Percentiles rank a stretch among this genome's conserved stretches.
Evolutionary conservation across 2,329 filamentous ascomycete species (phyloP).

Genomic region (Aureobasidium sp.): DNA sequence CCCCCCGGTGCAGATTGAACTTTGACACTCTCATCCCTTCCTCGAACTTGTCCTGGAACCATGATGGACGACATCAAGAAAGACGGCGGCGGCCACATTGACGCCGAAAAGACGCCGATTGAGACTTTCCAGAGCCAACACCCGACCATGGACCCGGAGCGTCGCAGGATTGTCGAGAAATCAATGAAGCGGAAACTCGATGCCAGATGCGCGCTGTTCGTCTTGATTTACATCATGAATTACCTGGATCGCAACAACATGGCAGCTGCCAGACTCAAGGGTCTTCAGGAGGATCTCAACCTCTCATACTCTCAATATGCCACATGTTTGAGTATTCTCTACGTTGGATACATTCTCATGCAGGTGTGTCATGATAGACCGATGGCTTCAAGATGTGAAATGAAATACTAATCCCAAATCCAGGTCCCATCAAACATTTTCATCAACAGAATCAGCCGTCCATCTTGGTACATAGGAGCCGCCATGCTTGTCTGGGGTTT

Average conservation of each 20-base stretch:
- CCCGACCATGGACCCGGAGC: conserved; percentile 2
- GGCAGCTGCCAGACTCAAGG: conserved; percentile 57
- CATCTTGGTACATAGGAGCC: conserved; percentile 32
- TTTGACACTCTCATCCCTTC: neutral
- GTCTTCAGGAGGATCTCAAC: conserved; percentile 54
- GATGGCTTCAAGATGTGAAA: neutral
- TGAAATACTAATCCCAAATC: conserved; percentile 17
- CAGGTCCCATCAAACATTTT: conserved; percentile 42
- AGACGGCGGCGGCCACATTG: neutral
- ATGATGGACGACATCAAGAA: conserved; percentile 8
- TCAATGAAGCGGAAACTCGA: conserved; percentile 11
- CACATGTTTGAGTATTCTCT: conserved; percentile 50
- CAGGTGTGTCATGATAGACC: conserved; percentile 22
- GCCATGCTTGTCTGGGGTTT: conserved; percentile 37
- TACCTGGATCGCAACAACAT: conserved; percentile 57
- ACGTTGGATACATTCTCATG: conserved; percentile 45
- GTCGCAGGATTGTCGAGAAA: conserved; percentile 7
- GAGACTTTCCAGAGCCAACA: neutral
- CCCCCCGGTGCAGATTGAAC: neutral
- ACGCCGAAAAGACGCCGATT: conserved; percentile 5
- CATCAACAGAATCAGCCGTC: conserved; percentile 35
- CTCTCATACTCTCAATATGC: conserved; percentile 52
- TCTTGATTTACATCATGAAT: conserved; percentile 72
- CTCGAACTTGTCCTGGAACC: neutral
- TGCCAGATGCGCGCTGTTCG: conserved; percentile 40